Percentiles rank a stretch among this genome's conserved stretches.
phyloP scores from a whole-genome alignment of 305 asterid species.

The Ilex paraguariensis region DNA sequence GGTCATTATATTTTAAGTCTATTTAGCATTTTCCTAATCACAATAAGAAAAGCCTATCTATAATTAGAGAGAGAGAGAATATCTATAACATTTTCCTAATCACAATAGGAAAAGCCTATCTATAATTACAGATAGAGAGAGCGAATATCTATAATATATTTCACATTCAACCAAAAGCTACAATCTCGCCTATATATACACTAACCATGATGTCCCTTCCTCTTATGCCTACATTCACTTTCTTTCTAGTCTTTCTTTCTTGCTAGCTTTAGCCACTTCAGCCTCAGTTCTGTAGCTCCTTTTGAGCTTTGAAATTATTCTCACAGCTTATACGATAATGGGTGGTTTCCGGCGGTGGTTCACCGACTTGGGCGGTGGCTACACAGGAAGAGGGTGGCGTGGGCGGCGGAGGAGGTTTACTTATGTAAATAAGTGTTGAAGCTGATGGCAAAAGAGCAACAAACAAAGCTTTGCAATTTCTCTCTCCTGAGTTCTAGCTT shows the following conservation, averaged over 20 bases:
- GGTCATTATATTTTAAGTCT: too few relatives aligned
- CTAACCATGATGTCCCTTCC: constrained; percentile 20
- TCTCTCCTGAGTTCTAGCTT: constrained; percentile 49
- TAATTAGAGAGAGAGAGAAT: too few relatives aligned
- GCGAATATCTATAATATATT: too few relatives aligned
- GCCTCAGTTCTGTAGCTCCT: not conserved
- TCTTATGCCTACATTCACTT: constrained; percentile 16
- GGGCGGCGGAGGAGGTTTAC: constrained; percentile 22
- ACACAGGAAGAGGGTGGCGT: constrained; percentile 25
- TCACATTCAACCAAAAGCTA: constrained; percentile 23
- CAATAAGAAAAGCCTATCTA: too few relatives aligned
- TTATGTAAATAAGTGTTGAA: constrained; percentile 4
- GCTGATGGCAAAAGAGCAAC: constrained; percentile 4
- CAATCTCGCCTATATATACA: constrained; percentile 45
- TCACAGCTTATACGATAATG: constrained; percentile 24
- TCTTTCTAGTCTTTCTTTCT: constrained; percentile 15
- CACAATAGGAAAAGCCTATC: too few relatives aligned
- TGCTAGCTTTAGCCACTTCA: constrained; percentile 13
- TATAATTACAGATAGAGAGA: too few relatives aligned
- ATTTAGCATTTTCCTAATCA: too few relatives aligned
- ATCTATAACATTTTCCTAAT: too few relatives aligned
- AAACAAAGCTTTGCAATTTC: constrained; percentile 56
- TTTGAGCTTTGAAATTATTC: not conserved
- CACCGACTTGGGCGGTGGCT: constrained; percentile 14
- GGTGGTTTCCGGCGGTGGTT: constrained; percentile 16